Evolutionary conservation across 2,329 filamentous ascomycete species (phyloP).

Genomic region (Botrytis porri): DNA sequence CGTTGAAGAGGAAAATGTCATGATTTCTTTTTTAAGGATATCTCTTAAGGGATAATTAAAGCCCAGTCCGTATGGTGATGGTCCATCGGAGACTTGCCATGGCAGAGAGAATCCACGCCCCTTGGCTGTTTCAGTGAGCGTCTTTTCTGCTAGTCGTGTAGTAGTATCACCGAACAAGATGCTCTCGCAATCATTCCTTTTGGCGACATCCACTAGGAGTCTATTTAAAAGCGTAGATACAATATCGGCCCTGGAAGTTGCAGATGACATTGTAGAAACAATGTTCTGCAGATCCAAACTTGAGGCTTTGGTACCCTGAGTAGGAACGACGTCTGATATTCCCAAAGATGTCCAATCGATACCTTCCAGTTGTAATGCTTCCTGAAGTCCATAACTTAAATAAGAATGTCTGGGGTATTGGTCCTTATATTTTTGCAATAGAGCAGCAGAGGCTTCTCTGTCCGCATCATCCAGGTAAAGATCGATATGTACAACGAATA

Average conservation of each 20-base stretch:
- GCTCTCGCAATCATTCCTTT: conserved; percentile 58
- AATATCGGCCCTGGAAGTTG: conserved; percentile 75
- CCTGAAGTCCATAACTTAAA: conserved; percentile 59
- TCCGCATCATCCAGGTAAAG: conserved; percentile 34
- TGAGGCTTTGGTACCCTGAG: conserved; percentile 24
- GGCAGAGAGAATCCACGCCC: conserved; percentile 82
- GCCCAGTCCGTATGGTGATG: conserved; percentile 30
- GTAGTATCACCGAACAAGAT: conserved; percentile 85
- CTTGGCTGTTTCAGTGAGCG: conserved; percentile 84
- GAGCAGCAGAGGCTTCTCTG: conserved; percentile 32
- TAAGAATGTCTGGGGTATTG: conserved; percentile 67
- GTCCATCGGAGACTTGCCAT: conserved; percentile 76
- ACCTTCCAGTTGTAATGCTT: conserved; percentile 51
- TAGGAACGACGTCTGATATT: conserved; percentile 22
- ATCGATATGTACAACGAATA: conserved; percentile 55
- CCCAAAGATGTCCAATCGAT: conserved; percentile 53
- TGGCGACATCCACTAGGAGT: conserved; percentile 65
- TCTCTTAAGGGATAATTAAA: conserved; percentile 83
- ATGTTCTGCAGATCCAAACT: conserved; percentile 46
- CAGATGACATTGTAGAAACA: conserved; percentile 58
- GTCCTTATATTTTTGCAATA: conserved; percentile 48
- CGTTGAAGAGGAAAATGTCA: conserved; percentile 58
- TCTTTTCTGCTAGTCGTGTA: conserved; percentile 80
- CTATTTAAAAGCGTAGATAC: conserved; percentile 67
- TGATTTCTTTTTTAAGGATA: conserved; percentile 76